These are phyloP conservation scores for Aspergillus felis DNA, from an alignment of 2,329 filamentous ascomycete species.

Conservation along the genomic window DNA sequence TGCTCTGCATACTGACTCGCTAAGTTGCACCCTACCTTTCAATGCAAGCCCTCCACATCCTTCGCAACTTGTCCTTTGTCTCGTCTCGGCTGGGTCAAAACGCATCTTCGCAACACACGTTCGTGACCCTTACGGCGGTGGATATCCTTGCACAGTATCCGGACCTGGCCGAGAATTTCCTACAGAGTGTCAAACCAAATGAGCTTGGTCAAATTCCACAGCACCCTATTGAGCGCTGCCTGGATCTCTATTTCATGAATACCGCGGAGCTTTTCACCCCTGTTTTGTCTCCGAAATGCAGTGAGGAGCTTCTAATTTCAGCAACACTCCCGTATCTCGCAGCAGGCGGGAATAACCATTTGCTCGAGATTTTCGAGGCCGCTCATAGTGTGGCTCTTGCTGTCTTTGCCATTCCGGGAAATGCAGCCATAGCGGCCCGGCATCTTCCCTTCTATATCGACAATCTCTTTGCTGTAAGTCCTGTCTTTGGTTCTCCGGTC, in stretches of 20 bases:
- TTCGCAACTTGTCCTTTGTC: constrained; percentile 79
- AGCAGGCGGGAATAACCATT: constrained; percentile 52
- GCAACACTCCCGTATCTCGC: constrained; percentile 72
- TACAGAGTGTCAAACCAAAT: constrained; percentile 59
- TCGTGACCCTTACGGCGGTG: constrained; percentile 76
- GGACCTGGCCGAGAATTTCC: constrained; percentile 60
- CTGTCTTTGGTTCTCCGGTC: not conserved
- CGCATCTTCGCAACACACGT: constrained; percentile 78
- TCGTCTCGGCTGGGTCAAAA: constrained; percentile 68
- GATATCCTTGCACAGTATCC: constrained; percentile 75
- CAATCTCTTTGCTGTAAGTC: constrained; percentile 62
- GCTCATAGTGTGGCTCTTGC: constrained; percentile 80
- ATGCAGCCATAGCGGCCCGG: constrained; percentile 64
- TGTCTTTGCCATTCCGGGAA: constrained; percentile 74
- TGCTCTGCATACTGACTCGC: constrained; percentile 5
- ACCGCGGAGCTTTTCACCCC: constrained; percentile 78
- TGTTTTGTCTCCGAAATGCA: constrained; percentile 60
- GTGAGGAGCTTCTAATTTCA: constrained; percentile 69
- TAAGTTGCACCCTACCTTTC: constrained; percentile 62
- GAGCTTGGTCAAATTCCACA: constrained; percentile 55
- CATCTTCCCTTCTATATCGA: constrained; percentile 82
- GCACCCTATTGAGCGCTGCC: constrained; percentile 64
- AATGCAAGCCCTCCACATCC: constrained; percentile 65
- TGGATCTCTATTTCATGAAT: constrained; percentile 89
- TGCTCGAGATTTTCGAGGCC: constrained; percentile 76